Evolutionary conservation across 768 basidiomycete genomes (phyloP).

Genomic region (Phaffia tasmanica): DNA sequence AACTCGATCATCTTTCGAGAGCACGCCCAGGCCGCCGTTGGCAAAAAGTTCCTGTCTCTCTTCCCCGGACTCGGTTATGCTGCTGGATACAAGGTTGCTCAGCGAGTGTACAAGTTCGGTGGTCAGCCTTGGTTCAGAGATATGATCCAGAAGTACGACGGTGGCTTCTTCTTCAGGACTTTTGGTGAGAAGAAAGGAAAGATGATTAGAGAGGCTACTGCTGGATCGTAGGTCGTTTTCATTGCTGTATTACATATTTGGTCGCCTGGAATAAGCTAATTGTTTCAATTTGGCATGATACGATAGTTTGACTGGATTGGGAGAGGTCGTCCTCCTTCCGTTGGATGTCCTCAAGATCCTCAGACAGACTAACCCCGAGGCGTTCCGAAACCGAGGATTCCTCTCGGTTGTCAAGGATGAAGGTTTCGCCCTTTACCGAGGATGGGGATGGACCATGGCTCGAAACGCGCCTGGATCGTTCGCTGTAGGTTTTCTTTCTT

Average conservation of each 20-base stretch:
- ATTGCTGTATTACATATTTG: neutral
- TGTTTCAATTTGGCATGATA: neutral
- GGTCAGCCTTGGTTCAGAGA: constrained; percentile 98
- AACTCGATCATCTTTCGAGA: constrained; percentile 80
- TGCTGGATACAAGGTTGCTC: constrained; percentile 91
- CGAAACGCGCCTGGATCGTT: constrained; percentile 93
- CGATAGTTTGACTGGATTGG: constrained; percentile 58
- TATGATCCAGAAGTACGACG: constrained; percentile 69
- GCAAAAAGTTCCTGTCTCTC: constrained; percentile 68
- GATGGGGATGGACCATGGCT: constrained; percentile 99
- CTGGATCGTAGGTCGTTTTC: constrained; percentile 59
- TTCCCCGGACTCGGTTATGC: constrained; percentile 98
- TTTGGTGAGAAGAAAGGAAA: constrained; percentile 94
- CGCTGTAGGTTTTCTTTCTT: constrained; percentile 50
- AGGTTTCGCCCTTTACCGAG: constrained; percentile 75
- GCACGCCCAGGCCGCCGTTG: constrained; percentile 55
- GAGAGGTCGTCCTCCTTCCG: constrained; percentile 96
- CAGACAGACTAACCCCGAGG: constrained; percentile 90
- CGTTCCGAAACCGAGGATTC: constrained; percentile 87
- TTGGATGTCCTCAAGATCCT: constrained; percentile 97
- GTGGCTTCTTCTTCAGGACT: constrained; percentile 61
- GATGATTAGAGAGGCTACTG: constrained; percentile 87
- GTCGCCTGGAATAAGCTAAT: neutral
- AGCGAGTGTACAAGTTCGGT: constrained; percentile 94
- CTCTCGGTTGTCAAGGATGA: constrained; percentile 84